Evolutionary conservation across 2,329 filamentous ascomycete species (phyloP), one percentile per base, ranked within the genome.

Genomic region (Calonectria pseudoturangicola): DNA sequence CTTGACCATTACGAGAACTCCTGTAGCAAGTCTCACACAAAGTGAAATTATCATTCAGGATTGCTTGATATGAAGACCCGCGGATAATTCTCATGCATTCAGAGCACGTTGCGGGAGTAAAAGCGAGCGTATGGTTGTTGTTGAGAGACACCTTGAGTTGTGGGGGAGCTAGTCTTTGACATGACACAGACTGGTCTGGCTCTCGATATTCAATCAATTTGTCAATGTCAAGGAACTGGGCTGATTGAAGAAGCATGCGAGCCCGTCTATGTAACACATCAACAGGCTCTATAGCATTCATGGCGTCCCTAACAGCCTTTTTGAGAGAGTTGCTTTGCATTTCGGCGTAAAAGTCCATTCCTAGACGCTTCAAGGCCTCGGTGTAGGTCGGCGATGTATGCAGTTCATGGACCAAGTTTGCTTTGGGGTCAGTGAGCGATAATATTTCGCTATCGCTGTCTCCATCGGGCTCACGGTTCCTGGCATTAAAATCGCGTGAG

Each of bases 201-300:
- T 54, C 50, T 5, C 50, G 50, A 54, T 54, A 33, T 21, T 54
- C 50, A 4, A 9, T 54, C 12, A 54, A 2, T 6, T 33, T 54
- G 6, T 54, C 50, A 54, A 54, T 54, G 13, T 54, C 50, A 33
- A 54, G 50, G 18, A 54, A 54, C 9, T 54, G 50, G 50, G 27
- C 27, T 6, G 50, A 54, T n/a, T 54, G 50, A 28, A 54, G 50
- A 8, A 54, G 50, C 50, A 54, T 33, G 6, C 16, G 27, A n/a
- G 50, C 50, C 1, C 50, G 50, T 28, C 50, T 54, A 4, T 6
- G 50, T 10, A 54, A 33, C 27, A 54, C 27, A 33, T 21, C 16
- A 2, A 33, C 6, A 7, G 50, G 50, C 16, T 33, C 15, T n/a
- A 30, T 54, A 2, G 28, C 28, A 54, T 33, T 13, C 4, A 54